Base-by-base conservation (phyloP, 1,139 yeast species). In the Saccharomycopsis hybrid region DNA sequence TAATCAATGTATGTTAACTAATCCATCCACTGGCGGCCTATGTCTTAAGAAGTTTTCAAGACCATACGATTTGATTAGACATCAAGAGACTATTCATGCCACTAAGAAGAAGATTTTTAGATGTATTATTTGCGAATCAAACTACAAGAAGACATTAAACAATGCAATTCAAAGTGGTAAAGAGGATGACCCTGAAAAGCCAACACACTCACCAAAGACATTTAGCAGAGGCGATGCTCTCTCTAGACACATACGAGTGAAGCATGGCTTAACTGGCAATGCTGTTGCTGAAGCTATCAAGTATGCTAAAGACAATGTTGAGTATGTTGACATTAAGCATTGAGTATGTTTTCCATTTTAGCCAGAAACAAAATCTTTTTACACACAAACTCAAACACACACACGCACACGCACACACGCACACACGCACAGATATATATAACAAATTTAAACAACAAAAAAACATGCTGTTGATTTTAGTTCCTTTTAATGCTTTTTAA, bases 31-130 rank as follows among this genome's bases (percentile, higher is more conserved):
- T 2, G 79, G 82, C 44, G 72, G 75, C 57, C 74, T 79, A 48
- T 90, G 97, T 65, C 71, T 79, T 57, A 86, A 95, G 60, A 78
- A 85, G 56, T 92, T 92, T 64, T 88, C 97, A 18, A 77, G 98
- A 59, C 95, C 96, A 33, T 92, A 92, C 62, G 98, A 92, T 69
- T 74, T 92, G 61, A 85, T 90, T 32, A 78, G 98, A 60, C 97
- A 92, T 66, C 96, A 90, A 67, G 96, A 92, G 63, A 90, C 97
- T 0, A 92, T 92, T 50, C 98, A 92, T 65, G 92, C 97, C 1
- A 75, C 85, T 50, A 85, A 84, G 66, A 85, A 92, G 66, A 85
- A 85, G 61, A 78, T 86, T 48, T 92, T 83, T 71, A 82, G 85
- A 62, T 92, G 98, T 66, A 82, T 82, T 61, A 82, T 85, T 41